Conservation (phyloP, 1,284 basidiomycete genomes). For the Moniliella sp. region DNA sequence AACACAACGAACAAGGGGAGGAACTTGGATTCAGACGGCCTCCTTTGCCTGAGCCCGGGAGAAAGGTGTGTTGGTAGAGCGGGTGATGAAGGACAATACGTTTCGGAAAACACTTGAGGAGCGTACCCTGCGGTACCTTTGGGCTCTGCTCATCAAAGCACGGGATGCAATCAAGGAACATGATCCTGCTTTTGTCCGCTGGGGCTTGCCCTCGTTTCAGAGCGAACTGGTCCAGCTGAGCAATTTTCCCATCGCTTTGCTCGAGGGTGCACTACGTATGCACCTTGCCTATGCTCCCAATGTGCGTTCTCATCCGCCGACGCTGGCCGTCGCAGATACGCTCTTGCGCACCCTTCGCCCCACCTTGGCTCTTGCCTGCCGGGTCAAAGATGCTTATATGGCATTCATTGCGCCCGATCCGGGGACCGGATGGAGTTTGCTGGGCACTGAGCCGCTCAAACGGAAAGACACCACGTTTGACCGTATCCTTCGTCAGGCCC, state of each 20-base stretch:
- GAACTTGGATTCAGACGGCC: too few species aligned
- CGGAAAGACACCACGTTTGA: slow-evolving; percentile 88
- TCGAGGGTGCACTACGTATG: slow-evolving; percentile 69
- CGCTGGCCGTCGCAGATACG: slow-evolving; percentile 69
- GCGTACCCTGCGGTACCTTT: slow-evolving; percentile 66
- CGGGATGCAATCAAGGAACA: slow-evolving; percentile 68
- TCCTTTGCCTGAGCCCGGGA: too few species aligned
- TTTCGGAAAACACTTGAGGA: slow-evolving; percentile 87
- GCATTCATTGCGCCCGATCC: slow-evolving; percentile 49
- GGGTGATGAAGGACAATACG: slow-evolving; percentile 85
- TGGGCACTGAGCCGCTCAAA: slow-evolving; percentile 56
- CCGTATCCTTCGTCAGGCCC: slow-evolving; percentile 60
- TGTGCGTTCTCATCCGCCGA: slow-evolving; percentile 60
- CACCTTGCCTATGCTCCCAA: slow-evolving; percentile 74
- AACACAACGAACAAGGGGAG: too few species aligned
- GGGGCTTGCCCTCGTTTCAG: slow-evolving; percentile 81
- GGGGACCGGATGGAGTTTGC: slow-evolving; percentile 69
- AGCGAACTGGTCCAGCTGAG: slow-evolving; percentile 77
- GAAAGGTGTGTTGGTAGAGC: slow-evolving; percentile 52
- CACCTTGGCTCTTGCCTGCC: slow-evolving; percentile 73
- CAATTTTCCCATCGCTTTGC: slow-evolving; percentile 78
- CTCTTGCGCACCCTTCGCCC: slow-evolving; percentile 85
- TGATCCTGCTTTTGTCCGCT: slow-evolving; percentile 49
- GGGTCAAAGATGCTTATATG: slow-evolving; percentile 83
- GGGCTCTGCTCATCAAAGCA: slow-evolving; percentile 62